Evolutionary conservation across 2,329 filamentous ascomycete species (phyloP), one percentile per base, ranked within the genome.

Genomic region (Endothia cerciana): DNA sequence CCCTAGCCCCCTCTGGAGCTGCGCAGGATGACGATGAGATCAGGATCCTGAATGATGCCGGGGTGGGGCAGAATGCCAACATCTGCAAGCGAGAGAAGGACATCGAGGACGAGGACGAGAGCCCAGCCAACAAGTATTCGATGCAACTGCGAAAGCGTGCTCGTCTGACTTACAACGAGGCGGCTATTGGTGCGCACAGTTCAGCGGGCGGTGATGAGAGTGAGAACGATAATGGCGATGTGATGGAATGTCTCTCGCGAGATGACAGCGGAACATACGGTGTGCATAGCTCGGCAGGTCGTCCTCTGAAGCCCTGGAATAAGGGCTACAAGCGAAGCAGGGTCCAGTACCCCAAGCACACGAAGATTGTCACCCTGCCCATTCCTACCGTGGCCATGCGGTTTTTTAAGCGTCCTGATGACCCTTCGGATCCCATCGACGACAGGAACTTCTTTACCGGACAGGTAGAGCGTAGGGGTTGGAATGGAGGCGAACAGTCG

Each of bases 391-490:
- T n/a, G 5, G 38, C 55, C 1, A 1, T 6, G 30, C 65, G 62
- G 1, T 40, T 40, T 19, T 38, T 43, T 15, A 55, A 57, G 47
- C 25, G 17, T 4, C 51, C 51, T 36, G 51, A 28, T 8, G 51
- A 55, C 11, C 62, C 62, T 8, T 57, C 62, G 2, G 22, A 60
- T 11, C 63, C 63, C 15, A 56, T 60, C 19, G 51, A 15, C 11
- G 38, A 33, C 47, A 19, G 8, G 8, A 57, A 58, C 45, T 62
- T 67, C 51, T 62, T 67, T 15, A n/a, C 28, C 17, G 51, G 56
- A 4, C 10, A 43, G 30, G 33, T 33, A 1, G 33, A 8, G 45
- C 47, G 25, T 13, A 62, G 30, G 60, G 2, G 7, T 57, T 28
- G 62, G 60, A 3, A 41, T 62, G 41, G 55, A 11, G 7, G 22